Evolutionary conservation across 345 rosid species (phyloP), one percentile per base, ranked within the genome.

Genomic region (Brassica rapa): DNA sequence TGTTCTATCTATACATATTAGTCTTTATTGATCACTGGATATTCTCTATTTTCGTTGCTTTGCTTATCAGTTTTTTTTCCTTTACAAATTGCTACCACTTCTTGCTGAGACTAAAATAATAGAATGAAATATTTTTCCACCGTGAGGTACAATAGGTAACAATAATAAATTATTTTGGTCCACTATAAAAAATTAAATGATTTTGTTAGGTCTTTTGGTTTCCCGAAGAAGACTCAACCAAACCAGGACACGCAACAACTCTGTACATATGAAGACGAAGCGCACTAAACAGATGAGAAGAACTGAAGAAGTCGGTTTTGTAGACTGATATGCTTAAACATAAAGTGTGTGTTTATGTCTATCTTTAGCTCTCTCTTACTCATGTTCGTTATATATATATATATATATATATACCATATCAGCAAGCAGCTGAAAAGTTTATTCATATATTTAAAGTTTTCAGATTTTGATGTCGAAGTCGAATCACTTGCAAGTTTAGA

Each of bases 261-360:
- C 2, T 49, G 56, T n/a, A 49, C 56, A 49, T 49, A n/a, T 14
- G 56, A 49, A 49, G 56, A 5, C 56, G 56, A 49, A 14, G 56
- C 2, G 7, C 19, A 49, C n/a, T 14, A 49, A 5, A 49, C 56
- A 49, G 56, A 49, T n/a, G 56, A 49, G 56, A 49, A 49, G 53
- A 46, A 3, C 15, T 46, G 56, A 49, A 49, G 53, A 46, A 3
- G 53, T 46, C 15, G 53, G 53, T 46, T 46, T 12, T 8, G 71
- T 43, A 43, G 43, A 7, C 62, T 32, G 29, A 25, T 74, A 29
- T 73, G 30, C 25, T 25, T 74, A 27, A 41, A 59, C 11, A 7
- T 60, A 46, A 43, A 59, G 62, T 46, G 24, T 75, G 78, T 68
- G 59, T 16, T 41, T 74, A 29, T 60, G 37, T 16, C 66, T 74